A percentile compares a stretch with the other conserved stretches of the same genome.
phyloP scores from a whole-genome alignment of 176 grass and related monocot species.

The Phragmites australis region DNA sequence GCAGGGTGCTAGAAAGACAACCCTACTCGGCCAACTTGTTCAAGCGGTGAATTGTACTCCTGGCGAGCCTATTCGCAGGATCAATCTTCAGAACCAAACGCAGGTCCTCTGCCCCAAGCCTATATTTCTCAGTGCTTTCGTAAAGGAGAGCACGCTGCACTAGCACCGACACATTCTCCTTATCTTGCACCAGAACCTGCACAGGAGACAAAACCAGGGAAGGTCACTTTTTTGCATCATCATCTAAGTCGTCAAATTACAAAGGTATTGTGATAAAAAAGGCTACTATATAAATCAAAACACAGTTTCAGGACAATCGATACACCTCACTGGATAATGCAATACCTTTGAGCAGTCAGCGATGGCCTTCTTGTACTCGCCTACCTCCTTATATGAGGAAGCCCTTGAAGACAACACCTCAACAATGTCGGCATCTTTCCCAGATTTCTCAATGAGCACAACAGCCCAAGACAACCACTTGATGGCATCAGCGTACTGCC shows the following conservation, averaged over 20 bases:
- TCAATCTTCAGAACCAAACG: conserved; percentile 98
- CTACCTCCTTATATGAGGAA: conserved; percentile 98
- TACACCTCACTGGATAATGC: not conserved
- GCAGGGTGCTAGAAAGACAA: conserved; percentile 31
- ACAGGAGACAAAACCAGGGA: conserved; percentile 30
- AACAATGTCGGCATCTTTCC: conserved; percentile 54
- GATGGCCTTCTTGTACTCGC: conserved; percentile 99
- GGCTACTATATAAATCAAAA: not conserved
- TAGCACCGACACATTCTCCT: conserved; percentile 74
- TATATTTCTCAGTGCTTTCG: conserved; percentile 95
- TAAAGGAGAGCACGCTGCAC: conserved; percentile 93
- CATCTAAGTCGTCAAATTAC: not conserved
- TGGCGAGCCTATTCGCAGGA: conserved; percentile 85
- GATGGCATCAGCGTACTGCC: conserved; percentile 96
- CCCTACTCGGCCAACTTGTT: conserved; percentile 95
- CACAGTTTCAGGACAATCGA: not conserved
- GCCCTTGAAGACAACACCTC: conserved; percentile 93
- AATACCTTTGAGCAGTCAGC: conserved; percentile 93
- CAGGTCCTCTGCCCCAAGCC: conserved; percentile 89
- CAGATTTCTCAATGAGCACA: conserved; percentile 74
- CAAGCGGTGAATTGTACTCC: conserved; percentile 91
- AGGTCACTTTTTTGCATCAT: not conserved
- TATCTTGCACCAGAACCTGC: conserved; percentile 82
- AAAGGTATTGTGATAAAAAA: not conserved
- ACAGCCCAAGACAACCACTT: conserved; percentile 97